Conservation (phyloP, 805 yeast genomes). For the Candida berthetii region DNA sequence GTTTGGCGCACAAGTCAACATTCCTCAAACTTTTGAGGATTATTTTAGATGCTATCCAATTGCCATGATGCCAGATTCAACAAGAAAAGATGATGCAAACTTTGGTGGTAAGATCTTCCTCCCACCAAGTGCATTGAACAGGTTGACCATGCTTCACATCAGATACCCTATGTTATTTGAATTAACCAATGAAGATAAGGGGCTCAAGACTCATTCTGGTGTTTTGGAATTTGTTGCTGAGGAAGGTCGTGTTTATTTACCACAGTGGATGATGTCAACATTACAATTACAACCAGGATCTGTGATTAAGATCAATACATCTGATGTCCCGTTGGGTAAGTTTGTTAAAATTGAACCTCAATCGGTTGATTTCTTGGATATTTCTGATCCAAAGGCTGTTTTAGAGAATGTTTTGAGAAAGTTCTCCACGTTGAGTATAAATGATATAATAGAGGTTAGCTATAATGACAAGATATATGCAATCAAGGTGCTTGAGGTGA, state of each 20-base stretch:
- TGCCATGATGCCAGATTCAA: slow-evolving; percentile 70
- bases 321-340: slow-evolving; percentile 78
- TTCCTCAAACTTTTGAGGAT: slow-evolving; percentile 63
- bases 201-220: slow-evolving; percentile 75
- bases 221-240: slow-evolving; percentile 95
- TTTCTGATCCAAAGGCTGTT: slow-evolving; percentile 94
- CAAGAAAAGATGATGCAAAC: slow-evolving; percentile 71
- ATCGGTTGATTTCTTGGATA: slow-evolving; percentile 86
- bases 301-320: slow-evolving; percentile 65
- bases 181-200: slow-evolving; percentile 59
- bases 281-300: slow-evolving; percentile 71
- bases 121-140: slow-evolving; percentile 89
- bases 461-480: slow-evolving; percentile 77
- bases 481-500: slow-evolving; percentile 80
- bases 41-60: slow-evolving; percentile 91
- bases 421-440: slow-evolving; percentile 80
- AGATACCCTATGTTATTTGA: slow-evolving; percentile 95
- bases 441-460: slow-evolving; percentile 77
- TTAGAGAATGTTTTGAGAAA: slow-evolving; percentile 86
- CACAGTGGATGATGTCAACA: slow-evolving; percentile 94
- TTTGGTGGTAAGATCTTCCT: slow-evolving; percentile 94
- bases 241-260: slow-evolving; percentile 92
- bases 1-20: slow-evolving; percentile 18
- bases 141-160: slow-evolving; percentile 83
- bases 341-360: slow-evolving; percentile 96